Evolutionary conservation across 352 stramenopile species (phyloP), one percentile per base, ranked within the genome.

Genomic region (Pythium periplocum): DNA sequence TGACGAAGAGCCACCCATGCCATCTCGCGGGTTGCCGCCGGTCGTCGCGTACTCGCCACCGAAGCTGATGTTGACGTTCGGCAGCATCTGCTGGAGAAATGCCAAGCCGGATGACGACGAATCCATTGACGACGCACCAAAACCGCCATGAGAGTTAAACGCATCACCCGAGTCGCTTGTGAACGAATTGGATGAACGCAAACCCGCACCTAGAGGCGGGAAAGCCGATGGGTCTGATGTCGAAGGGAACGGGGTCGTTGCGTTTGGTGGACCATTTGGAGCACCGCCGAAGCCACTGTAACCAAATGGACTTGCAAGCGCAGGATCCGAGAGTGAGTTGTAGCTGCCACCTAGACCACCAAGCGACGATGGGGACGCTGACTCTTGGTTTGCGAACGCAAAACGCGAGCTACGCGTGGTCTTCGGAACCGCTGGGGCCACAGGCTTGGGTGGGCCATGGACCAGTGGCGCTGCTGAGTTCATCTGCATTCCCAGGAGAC

Each of bases 51-150:
- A 90, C 44, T 91, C 77, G 17, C 78, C 77, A n/a, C 83, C 81
- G 49, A 78, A 89, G 68, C 83, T 93, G 49, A 93, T 93, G 68
- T 93, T 91, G 34, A 93, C 83, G 51, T 93, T 93, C 7, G 83
- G 83, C 12, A 93, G 75, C 83, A 93, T 93, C 55, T 90, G 78
- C 73, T 93, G 83, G 33, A 93, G 64, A 59, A 91, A 93, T 39
- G 80, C 83, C 1, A 93, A 64, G 0, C 83, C 83, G 11, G 65
- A 71, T 2, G 52, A 54, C n/a, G 47, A 45, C 30, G n/a, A 57
- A 53, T 38, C 41, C 59, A 42, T 55, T 56, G 44, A 48, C 43
- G 43, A 48, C 9, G 43, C 43, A 30, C 43, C 43, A 48, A 48
- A 48, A 11, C 43, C 43, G 43, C 43, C 43, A 48, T 48, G 43